A percentile compares a stretch with the other conserved stretches of the same genome.
Evolutionary conservation across 2,329 filamentous ascomycete genomes (phyloP).

Genomic region (Cladosporium sp.): DNA sequence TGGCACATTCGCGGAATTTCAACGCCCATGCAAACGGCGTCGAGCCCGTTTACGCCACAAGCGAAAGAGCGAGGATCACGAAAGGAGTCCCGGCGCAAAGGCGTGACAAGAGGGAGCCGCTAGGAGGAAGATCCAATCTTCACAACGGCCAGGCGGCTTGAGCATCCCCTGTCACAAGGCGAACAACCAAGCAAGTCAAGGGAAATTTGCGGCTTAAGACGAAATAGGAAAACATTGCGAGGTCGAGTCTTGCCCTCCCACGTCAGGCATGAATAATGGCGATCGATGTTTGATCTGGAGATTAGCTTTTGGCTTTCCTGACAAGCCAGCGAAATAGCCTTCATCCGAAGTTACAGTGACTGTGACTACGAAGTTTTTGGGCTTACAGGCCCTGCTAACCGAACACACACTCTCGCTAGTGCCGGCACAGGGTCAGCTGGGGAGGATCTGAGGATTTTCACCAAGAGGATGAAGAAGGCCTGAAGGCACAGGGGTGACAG

Average conservation of each 20-base stretch:
- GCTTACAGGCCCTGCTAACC: too few species aligned
- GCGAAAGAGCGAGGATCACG: background rate
- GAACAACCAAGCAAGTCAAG: background rate
- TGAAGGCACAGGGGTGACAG: background rate
- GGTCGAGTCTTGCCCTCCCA: background rate
- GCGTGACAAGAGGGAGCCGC: background rate
- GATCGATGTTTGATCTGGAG: background rate
- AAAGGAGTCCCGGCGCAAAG: constrained; percentile 1
- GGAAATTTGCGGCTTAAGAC: background rate
- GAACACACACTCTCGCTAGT: background rate
- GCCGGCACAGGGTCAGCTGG: constrained; percentile 8
- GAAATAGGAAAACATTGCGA: background rate
- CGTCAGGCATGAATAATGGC: background rate
- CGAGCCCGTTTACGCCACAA: constrained; percentile 6
- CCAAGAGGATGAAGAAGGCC: constrained; percentile 9
- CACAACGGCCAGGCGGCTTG: background rate
- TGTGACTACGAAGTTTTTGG: too few species aligned
- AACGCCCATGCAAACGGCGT: constrained; percentile 2
- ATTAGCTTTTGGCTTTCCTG: too few species aligned
- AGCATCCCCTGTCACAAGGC: background rate
- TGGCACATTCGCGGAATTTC: constrained; percentile 3
- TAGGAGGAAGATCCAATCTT: constrained; percentile 2
- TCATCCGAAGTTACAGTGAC: too few species aligned
- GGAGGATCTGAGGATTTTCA: background rate
- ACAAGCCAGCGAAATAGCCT: too few species aligned